A percentile compares a stretch with the other conserved stretches of the same genome.
Conservation (phyloP, 2,329 filamentous ascomycete genomes). For the Pyricularia pennisetigena region DNA sequence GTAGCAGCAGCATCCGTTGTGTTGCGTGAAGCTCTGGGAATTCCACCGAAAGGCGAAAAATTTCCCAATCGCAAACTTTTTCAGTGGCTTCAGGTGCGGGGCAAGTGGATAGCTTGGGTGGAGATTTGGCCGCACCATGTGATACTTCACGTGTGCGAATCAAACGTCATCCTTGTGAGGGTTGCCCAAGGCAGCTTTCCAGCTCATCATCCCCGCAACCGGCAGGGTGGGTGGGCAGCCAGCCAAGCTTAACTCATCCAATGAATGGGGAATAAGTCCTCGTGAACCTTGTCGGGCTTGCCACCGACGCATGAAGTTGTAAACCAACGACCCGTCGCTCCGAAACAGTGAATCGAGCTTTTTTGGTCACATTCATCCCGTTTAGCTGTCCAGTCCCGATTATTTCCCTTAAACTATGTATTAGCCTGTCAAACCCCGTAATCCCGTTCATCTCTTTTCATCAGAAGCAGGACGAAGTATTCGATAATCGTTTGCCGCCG, state of each 20-base stretch:
- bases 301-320: background rate
- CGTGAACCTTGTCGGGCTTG: background rate
- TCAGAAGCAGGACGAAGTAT: background rate
- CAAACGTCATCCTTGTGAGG: background rate
- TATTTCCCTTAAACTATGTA: background rate
- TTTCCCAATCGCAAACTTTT: background rate
- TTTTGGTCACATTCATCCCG: background rate
- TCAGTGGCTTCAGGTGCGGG: background rate
- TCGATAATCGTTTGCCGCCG: background rate
- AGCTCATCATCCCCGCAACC: background rate
- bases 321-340: background rate
- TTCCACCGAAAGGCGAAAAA: background rate
- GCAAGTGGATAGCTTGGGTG: background rate
- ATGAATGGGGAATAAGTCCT: background rate
- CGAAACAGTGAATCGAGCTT: background rate
- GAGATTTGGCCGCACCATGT: background rate
- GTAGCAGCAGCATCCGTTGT: background rate
- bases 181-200: background rate
- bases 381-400: background rate
- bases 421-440: background rate
- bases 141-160: background rate
- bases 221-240: background rate
- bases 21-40: background rate
- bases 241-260: background rate
- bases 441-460: background rate